phyloP scores from a whole-genome alignment of 78 protist species.

The Dictyostelium brefeldianum region DNA sequence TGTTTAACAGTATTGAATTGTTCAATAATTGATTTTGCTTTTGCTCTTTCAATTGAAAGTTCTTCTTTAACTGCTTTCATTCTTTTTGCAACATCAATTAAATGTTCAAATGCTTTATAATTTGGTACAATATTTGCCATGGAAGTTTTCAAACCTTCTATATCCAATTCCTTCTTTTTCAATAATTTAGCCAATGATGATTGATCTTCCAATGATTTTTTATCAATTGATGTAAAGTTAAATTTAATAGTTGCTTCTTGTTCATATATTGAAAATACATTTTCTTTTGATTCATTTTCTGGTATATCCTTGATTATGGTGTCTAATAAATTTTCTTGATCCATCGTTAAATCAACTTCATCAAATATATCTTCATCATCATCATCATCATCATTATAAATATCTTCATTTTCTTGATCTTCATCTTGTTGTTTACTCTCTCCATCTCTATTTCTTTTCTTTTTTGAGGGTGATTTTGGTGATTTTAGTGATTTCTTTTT shows the following conservation, averaged over 20 bases:
- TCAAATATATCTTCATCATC: conserved; percentile 25
- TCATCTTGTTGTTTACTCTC: neutral
- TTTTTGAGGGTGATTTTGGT: conserved; percentile 3
- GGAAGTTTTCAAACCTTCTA: neutral
- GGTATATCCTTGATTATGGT: neutral
- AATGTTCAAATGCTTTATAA: conserved; percentile 63
- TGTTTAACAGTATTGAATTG: conserved; percentile 18
- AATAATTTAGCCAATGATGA: neutral
- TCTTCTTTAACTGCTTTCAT: conserved; percentile 3
- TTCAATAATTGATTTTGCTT: conserved; percentile 11
- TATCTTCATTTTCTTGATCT: conserved; percentile 9
- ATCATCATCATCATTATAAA: neutral
- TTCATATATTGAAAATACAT: neutral
- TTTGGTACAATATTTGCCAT: conserved; percentile 57
- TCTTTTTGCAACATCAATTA: neutral
- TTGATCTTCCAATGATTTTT: neutral
- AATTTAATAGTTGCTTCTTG: conserved; percentile 1
- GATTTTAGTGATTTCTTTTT: conserved; percentile 3
- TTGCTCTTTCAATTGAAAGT: neutral
- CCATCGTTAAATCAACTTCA: neutral
- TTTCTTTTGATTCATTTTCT: neutral
- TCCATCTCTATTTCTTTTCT: conserved; percentile 21
- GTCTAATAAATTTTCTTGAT: neutral
- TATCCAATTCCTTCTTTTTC: neutral
- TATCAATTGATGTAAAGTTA: neutral